Base-by-base conservation (phyloP, 129 eudicot species). In the Flaveria bidentis region DNA sequence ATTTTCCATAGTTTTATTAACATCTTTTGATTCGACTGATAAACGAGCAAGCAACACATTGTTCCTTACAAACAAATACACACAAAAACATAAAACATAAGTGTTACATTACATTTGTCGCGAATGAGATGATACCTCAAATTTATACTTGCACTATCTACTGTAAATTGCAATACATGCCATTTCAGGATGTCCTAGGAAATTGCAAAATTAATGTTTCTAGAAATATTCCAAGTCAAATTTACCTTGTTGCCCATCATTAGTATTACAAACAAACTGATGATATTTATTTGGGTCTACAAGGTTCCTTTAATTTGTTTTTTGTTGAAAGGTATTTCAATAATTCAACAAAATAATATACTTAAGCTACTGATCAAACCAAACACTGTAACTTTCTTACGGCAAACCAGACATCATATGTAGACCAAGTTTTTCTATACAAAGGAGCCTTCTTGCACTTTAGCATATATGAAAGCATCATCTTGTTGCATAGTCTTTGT, bases 281-380 rank as follows among this genome's bases (percentile, higher is more conserved):
- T 22, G 65, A 58, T 22, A 58, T 56, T 8, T 56, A 15, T 50
- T 50, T 15, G 55, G 55, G 41, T 50, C n/a, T 50, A 15, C 55
- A 13, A 15, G 17, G 55, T 50, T 36, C 41, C 41, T 36, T 36
- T 36, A 36, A 36, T 36, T 36, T 4, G 41, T 36, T 36, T 36
- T 36, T 36, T 36, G 41, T 36, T 50, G 55, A 50, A 50, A n/a
- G 55, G 18, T 50, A 50, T 50, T 15, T 50, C 16, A 15, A 26
- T 18, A 22, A 10, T 23, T 23, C 6, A 58, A 58, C 36, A 58
- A 58, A 12, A 12, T 58, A 10, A 58, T 11, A 33, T 11, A 58
- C 65, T 10, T 22, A 58, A 58, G 65, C 65, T 58, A 14, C 6
- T 61, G 41, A 39, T 61, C 67, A 61, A 61, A 61, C 67, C 41